These are phyloP conservation scores for Diospyros lotus DNA, from an alignment of 148 eudicot genomes.

Conservation along the genomic window DNA sequence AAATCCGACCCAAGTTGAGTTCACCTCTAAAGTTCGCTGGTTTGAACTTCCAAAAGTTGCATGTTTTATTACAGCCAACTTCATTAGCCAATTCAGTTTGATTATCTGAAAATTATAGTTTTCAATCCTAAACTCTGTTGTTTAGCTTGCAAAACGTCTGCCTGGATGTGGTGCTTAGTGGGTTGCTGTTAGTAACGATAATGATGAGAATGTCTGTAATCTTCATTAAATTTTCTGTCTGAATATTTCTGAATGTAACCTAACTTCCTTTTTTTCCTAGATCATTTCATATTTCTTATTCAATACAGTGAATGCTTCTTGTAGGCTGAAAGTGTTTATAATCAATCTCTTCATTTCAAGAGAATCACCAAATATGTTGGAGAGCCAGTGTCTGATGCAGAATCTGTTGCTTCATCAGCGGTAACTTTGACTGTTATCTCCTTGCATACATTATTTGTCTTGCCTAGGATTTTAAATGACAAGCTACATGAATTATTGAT, in stretches of 20 bases:
- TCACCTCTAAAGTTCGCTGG: not conserved
- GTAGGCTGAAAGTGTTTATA: constrained; percentile 57
- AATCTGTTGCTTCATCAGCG: constrained; percentile 68
- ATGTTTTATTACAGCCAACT: too few species aligned
- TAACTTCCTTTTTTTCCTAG: not conserved
- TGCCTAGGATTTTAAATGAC: not conserved
- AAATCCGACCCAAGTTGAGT: not conserved
- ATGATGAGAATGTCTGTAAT: not conserved
- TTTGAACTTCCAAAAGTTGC: too few species aligned
- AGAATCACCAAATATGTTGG: constrained; percentile 38
- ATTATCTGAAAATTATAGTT: not conserved
- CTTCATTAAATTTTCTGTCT: not conserved
- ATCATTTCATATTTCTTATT: not conserved
- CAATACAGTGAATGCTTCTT: constrained; percentile 4
- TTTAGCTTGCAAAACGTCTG: not conserved
- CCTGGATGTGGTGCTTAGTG: not conserved
- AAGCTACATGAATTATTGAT: not conserved
- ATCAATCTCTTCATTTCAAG: constrained; percentile 45
- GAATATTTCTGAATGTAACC: not conserved
- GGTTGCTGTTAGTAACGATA: not conserved
- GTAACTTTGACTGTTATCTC: constrained; percentile 23
- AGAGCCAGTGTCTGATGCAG: constrained; percentile 54
- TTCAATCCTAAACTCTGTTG: not conserved
- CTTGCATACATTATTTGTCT: not conserved
- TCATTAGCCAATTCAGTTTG: not conserved